Conservation (phyloP, 2,329 filamentous ascomycete genomes). For the Fusarium fujikuroi region DNA sequence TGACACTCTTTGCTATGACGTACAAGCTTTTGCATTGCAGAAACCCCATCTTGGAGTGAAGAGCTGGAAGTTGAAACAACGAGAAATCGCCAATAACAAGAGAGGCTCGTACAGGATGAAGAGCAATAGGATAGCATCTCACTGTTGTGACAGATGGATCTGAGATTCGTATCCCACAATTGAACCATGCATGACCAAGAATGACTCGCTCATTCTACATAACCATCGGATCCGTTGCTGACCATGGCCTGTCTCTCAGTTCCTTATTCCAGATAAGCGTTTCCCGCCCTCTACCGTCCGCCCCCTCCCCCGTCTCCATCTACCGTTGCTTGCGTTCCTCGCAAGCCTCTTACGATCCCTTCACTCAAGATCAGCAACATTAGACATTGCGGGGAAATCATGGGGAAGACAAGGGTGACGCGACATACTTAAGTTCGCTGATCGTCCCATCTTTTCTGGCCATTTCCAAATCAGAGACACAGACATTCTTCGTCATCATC, state of each 20-base stretch:
- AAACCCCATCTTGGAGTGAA: neutral
- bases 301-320: constrained; percentile 6
- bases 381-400: constrained; percentile 27
- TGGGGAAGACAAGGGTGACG: constrained; percentile 25
- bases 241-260: neutral
- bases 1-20: neutral
- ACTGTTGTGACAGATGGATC: neutral
- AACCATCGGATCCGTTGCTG: constrained; percentile 33
- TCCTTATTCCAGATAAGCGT: constrained; percentile 31
- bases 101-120: rapidly evolving
- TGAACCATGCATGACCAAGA: neutral
- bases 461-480: neutral
- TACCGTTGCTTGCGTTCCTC: constrained; percentile 13
- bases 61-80: neutral
- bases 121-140: neutral
- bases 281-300: neutral
- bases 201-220: neutral
- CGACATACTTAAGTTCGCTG: constrained; percentile 31
- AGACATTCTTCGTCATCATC: constrained; percentile 8
- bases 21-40: neutral
- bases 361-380: constrained; percentile 5
- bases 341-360: constrained; percentile 35
- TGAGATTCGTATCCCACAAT: neutral
- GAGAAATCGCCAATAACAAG: rapidly evolving
- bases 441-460: constrained; percentile 20